A percentile compares a stretch with the other conserved stretches of the same genome.
Evolutionary conservation across 164 flowering plant species (phyloP).

Genomic region (Taxillus chinensis): DNA sequence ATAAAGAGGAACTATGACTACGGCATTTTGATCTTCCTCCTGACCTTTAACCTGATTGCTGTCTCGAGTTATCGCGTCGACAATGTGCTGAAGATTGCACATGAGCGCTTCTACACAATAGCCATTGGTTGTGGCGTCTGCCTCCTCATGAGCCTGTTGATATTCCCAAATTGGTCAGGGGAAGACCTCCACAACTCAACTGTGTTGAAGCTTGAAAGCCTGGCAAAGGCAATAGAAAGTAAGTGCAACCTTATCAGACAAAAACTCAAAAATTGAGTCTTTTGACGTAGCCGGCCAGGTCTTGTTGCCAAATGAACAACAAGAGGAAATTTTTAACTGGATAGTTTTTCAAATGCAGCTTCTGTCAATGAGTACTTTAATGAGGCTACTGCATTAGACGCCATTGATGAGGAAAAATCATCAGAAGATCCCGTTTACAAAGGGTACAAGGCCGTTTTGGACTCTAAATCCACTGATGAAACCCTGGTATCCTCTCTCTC

Average conservation of each 20-base stretch:
- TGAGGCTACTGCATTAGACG: slow-evolving; percentile 22
- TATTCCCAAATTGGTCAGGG: slow-evolving; percentile 87
- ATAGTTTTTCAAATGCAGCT: slow-evolving; percentile 29
- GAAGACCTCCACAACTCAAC: slow-evolving; percentile 73
- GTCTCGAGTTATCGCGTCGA: slow-evolving; percentile 71
- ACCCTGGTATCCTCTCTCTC: slow-evolving; percentile 35
- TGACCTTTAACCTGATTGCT: slow-evolving; percentile 81
- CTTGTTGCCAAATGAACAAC: too few species aligned
- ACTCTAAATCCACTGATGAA: slow-evolving; percentile 79
- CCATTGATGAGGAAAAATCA: slow-evolving; percentile 12
- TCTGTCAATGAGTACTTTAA: slow-evolving; percentile 70
- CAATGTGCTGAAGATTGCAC: slow-evolving; percentile 59
- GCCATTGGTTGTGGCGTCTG: slow-evolving; percentile 80
- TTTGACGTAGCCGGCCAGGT: too few species aligned
- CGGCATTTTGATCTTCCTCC: slow-evolving; percentile 74
- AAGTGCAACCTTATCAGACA: neutral
- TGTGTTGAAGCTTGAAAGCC: slow-evolving; percentile 57
- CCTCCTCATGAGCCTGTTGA: slow-evolving; percentile 66
- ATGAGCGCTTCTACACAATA: slow-evolving; percentile 58
- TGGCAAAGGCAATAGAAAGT: slow-evolving; percentile 82
- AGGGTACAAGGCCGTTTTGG: slow-evolving; percentile 74
- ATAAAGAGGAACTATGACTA: slow-evolving; percentile 88
- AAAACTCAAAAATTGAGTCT: too few species aligned
- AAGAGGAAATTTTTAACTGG: too few species aligned
- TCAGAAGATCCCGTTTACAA: slow-evolving; percentile 54